These are phyloP conservation scores for Mycena polygramma DNA, from an alignment of 768 basidiomycete species.

Conservation along the genomic window DNA sequence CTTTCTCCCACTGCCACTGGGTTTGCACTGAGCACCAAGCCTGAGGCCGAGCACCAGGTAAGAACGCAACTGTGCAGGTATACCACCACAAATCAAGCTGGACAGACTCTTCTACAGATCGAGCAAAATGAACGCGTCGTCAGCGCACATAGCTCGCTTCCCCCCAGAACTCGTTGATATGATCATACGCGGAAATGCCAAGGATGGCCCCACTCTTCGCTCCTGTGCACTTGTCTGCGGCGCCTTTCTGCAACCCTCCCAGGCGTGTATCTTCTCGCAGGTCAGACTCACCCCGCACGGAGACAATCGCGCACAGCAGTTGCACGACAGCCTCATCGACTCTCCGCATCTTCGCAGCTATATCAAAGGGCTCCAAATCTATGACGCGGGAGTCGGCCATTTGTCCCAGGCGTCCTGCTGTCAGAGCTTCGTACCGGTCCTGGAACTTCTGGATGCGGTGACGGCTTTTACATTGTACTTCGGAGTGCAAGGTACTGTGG, in stretches of 20 bases:
- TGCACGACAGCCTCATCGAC: neutral
- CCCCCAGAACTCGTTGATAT: slow-evolving; percentile 17
- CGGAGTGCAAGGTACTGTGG: too few species aligned
- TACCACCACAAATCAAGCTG: too few species aligned
- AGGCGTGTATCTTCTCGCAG: neutral
- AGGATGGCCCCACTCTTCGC: neutral
- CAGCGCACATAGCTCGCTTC: neutral
- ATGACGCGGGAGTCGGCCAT: neutral
- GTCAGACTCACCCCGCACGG: neutral
- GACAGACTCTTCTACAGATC: too few species aligned
- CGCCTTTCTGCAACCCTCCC: neutral
- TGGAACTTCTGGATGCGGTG: neutral
- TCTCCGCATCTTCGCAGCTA: slow-evolving; percentile 1
- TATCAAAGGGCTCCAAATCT: neutral
- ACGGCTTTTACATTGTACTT: neutral
- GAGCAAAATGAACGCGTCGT: neutral
- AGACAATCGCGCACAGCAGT: neutral
- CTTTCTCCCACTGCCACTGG: too few species aligned
- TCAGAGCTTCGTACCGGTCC: neutral
- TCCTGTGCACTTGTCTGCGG: slow-evolving; percentile 14
- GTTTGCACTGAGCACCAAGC: too few species aligned
- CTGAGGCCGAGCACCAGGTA: too few species aligned
- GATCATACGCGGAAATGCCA: neutral
- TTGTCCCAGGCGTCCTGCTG: neutral
- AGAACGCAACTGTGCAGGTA: too few species aligned